Evolutionary conservation across 2,329 filamentous ascomycete species (phyloP).

Genomic region (Xylogone sp.): DNA sequence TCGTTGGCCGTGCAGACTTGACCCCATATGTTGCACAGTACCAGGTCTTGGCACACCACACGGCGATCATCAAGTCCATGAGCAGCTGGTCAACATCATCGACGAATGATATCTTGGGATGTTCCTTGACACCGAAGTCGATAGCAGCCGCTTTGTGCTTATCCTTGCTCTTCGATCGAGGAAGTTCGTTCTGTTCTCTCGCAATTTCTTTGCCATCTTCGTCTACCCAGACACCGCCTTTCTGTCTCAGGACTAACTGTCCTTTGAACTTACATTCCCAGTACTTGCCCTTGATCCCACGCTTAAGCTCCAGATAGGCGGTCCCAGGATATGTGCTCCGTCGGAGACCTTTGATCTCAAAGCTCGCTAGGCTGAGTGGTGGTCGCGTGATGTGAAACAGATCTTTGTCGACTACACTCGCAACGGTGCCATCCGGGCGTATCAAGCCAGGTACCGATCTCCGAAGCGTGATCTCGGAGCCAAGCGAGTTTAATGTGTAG

Average conservation of each 20-base stretch:
- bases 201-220: slow-evolving; percentile 5
- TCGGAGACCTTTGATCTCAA: slow-evolving; percentile 8
- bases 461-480: slow-evolving; percentile 7
- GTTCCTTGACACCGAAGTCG: slow-evolving; percentile 1
- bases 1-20: background rate
- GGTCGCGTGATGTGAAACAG: slow-evolving; percentile 6
- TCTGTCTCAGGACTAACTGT: slow-evolving; percentile 5
- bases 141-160: background rate
- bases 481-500: slow-evolving; percentile 10
- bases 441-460: slow-evolving; percentile 5
- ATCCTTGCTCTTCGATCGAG: slow-evolving; percentile 3
- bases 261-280: slow-evolving; percentile 12
- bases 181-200: slow-evolving; percentile 4
- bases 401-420: slow-evolving; percentile 10
- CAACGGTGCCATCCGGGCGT: background rate
- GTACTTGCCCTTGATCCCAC: slow-evolving; percentile 4
- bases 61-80: slow-evolving; percentile 9
- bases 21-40: slow-evolving; percentile 4
- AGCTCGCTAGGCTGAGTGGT: slow-evolving; percentile 1
- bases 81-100: slow-evolving; percentile 3
- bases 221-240: slow-evolving; percentile 6
- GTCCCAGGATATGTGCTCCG: slow-evolving; percentile 8
- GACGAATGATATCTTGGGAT: slow-evolving; percentile 5
- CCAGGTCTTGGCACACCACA: slow-evolving; percentile 13
- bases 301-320: slow-evolving; percentile 4